Conservation (phyloP, 106 monocot species). For the Dioscorea alata region DNA sequence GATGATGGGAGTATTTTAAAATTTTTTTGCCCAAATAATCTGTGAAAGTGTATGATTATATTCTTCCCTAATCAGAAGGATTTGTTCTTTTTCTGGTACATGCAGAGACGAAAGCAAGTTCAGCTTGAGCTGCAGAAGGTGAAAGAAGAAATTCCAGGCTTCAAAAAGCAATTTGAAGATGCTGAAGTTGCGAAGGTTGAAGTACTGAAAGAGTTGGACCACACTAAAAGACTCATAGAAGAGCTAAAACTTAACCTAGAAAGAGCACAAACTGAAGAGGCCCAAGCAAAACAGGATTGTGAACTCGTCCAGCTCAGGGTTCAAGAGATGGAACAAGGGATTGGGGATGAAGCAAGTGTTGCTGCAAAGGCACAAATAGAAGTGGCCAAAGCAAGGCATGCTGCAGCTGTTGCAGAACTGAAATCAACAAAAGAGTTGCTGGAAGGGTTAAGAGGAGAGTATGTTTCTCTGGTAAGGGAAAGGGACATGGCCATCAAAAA, state of each 20-base stretch:
- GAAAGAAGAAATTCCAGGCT: conserved; percentile 30
- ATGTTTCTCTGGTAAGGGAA: conserved; percentile 19
- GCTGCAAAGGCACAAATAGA: conserved; percentile 37
- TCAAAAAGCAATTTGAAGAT: conserved; percentile 35
- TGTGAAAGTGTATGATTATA: too few relatives aligned
- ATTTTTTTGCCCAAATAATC: too few relatives aligned
- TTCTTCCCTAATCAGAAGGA: too few relatives aligned
- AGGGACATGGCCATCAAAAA: conserved; percentile 23
- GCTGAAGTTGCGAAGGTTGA: conserved; percentile 23
- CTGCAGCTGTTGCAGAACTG: conserved; percentile 29
- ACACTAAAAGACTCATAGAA: conserved; percentile 33
- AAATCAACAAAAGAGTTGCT: conserved; percentile 32
- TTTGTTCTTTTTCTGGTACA: not conserved
- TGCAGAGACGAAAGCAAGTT: conserved; percentile 21
- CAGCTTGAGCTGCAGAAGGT: conserved; percentile 34
- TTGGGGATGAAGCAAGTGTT: conserved; percentile 25
- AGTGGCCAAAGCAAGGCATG: conserved; percentile 32
- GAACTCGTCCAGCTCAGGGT: conserved; percentile 40
- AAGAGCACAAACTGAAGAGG: conserved; percentile 40
- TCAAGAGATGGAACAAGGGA: conserved; percentile 42
- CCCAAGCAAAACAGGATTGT: conserved; percentile 43
- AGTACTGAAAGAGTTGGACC: conserved; percentile 38
- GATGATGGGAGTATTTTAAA: too few relatives aligned
- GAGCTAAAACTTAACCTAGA: conserved; percentile 41
- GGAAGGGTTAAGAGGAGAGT: conserved; percentile 15